These are phyloP conservation scores for Sclerospora graminicola DNA, from an alignment of 352 stramenopile genomes.

Conservation along the genomic window DNA sequence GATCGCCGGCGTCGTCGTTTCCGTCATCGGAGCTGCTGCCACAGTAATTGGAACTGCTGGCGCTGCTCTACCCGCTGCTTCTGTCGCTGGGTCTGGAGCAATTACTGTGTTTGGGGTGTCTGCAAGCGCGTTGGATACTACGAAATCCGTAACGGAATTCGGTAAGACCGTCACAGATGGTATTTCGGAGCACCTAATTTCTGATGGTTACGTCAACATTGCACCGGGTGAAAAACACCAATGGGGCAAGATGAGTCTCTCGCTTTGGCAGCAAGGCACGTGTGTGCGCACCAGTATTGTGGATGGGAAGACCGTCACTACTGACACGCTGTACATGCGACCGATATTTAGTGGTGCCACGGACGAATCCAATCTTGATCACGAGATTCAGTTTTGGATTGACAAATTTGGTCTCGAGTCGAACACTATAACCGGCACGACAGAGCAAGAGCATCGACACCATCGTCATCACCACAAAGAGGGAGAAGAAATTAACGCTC, in stretches of 20 bases:
- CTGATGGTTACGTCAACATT: conserved; percentile 25
- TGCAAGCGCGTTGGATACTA: conserved; percentile 13
- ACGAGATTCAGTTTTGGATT: conserved; percentile 43
- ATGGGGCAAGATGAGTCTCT: conserved; percentile 36
- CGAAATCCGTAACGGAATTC: too few species aligned
- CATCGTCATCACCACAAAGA: conserved; percentile 2
- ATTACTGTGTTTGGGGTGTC: conserved; percentile 26
- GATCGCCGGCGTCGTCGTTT: conserved; percentile 22
- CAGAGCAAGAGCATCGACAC: conserved; percentile 6
- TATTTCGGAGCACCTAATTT: conserved; percentile 26
- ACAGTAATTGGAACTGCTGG: conserved; percentile 20
- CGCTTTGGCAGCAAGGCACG: conserved; percentile 34
- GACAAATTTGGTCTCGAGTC: conserved; percentile 31
- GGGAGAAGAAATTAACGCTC: too few species aligned
- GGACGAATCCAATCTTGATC: conserved; percentile 28
- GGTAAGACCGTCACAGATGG: conserved; percentile 23
- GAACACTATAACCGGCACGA: conserved; percentile 7
- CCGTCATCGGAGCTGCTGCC: conserved; percentile 14
- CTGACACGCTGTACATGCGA: conserved; percentile 1
- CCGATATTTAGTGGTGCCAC: conserved; percentile 11
- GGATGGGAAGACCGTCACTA: conserved; percentile 3
- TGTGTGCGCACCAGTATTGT: conserved; percentile 12
- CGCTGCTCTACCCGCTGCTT: conserved; percentile 10
- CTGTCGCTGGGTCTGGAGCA: conserved; percentile 14
- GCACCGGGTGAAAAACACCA: conserved; percentile 13